Evolutionary conservation across 805 yeast species (phyloP), one percentile per base, ranked within the genome.

Genomic region (Myxozyma udenii): DNA sequence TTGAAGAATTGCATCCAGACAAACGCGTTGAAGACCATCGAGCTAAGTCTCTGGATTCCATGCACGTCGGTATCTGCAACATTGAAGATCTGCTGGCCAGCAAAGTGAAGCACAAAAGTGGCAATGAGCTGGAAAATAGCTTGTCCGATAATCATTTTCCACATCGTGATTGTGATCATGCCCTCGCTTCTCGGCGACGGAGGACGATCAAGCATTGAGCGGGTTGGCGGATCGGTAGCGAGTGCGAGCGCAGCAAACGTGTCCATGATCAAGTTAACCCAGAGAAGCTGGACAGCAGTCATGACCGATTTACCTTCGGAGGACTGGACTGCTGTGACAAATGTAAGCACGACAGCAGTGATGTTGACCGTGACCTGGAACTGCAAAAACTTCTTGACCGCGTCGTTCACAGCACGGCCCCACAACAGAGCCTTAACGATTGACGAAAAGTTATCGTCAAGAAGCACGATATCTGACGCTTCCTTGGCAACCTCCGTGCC

Each of bases 401-500:
- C 89, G 26, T 85, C 83, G 19, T 95, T 84, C 55, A 93, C 98
- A 47, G 97, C 90, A 70, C 99, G 79, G 48, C 99, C 99, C 98
- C 98, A 93, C 70, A 88, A 87, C 64, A 93, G 87, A 21, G 98
- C 99, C 67, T 87, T 87, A 41, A 93, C 98, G 69, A 93, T 93
- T 39, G 95, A 90, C 3, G 87, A 75, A 66, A 93, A 93, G 72
- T 93, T 95, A 71, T 93, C 96, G 41, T 91, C 90, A 93, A 87
- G 87, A 58, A 87, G 76, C 61, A 87, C 87, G 61, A 87, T 87
- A 71, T 87, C 95, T 7, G 91, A 87, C 5, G 98, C 98, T 67
- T 93, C 99, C 68, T 96, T 81, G 7, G 99, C 98, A 56, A 93
- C 98, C 71, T 93, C 99, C 1, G 98, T 93, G 60, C 99, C 99